phyloP scores from a whole-genome alignment of 2,329 filamentous ascomycete genomes.

The Bipolaris victoriae region DNA sequence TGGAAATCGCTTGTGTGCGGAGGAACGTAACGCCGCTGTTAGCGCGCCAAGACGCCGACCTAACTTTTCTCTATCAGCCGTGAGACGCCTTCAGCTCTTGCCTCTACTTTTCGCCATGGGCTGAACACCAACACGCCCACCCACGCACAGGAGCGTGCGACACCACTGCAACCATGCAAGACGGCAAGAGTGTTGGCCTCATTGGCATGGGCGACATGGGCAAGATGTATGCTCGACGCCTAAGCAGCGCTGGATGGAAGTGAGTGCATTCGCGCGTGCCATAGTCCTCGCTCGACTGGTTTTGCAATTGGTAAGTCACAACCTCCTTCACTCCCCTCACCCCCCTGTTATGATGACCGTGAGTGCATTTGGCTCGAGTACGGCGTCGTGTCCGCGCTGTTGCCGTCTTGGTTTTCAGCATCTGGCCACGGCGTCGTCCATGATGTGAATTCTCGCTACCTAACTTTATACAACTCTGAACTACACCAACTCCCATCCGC shows the following conservation, averaged over 20 bases:
- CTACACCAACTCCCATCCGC: conserved; percentile 25
- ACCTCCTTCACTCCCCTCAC: conserved; percentile 17
- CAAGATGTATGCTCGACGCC: conserved; percentile 91
- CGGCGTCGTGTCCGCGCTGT: conserved; percentile 67
- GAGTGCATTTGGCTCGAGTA: conserved; percentile 99
- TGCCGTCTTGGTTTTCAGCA: conserved; percentile 76
- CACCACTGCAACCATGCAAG: conserved; percentile 58
- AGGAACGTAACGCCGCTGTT: conserved; percentile 19
- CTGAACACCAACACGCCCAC: conserved; percentile 35
- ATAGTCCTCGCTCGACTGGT: conserved; percentile 16
- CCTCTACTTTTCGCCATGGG: conserved; percentile 32
- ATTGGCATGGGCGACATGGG: conserved; percentile 99
- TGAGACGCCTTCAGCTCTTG: conserved; percentile 14
- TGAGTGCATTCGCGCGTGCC: conserved; percentile 58
- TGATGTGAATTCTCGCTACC: conserved; percentile 99
- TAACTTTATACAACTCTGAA: conserved; percentile 88
- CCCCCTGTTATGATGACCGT: conserved; percentile 84
- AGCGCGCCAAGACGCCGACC: conserved; percentile 19
- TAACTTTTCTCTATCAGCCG: conserved; percentile 29
- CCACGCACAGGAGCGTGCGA: conserved; percentile 30
- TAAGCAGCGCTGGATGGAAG: conserved; percentile 96
- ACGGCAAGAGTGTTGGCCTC: conserved; percentile 78
- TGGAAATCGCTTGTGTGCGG: conserved; percentile 23
- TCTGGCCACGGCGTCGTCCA: conserved; percentile 70
- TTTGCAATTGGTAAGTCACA: conserved; percentile 36